Conservation (phyloP, 2,329 filamentous ascomycete species). For the Zasmidium angulare region DNA sequence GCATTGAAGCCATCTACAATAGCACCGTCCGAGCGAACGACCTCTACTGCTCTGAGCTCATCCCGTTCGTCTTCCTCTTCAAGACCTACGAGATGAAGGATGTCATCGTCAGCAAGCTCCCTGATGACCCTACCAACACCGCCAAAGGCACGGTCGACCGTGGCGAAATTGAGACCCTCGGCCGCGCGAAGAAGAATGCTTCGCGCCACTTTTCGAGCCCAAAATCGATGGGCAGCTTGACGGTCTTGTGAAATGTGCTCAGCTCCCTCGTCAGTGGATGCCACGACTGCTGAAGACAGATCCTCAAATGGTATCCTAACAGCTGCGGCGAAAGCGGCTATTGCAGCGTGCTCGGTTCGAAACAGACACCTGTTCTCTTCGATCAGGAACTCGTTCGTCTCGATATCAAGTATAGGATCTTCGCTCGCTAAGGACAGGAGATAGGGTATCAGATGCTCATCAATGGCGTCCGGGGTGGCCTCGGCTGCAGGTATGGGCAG, state of each 20-base stretch:
- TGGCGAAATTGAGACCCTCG: slow-evolving; percentile 56
- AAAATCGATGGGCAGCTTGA: slow-evolving; percentile 50
- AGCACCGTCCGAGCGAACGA: slow-evolving; percentile 16
- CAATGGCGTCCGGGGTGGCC: slow-evolving; percentile 54
- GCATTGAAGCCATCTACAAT: slow-evolving; percentile 18
- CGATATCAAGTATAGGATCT: slow-evolving; percentile 54
- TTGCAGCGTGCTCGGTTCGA: slow-evolving; percentile 53
- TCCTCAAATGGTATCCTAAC: slow-evolving; percentile 55
- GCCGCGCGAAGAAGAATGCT: slow-evolving; percentile 62
- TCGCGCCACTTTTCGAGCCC: slow-evolving; percentile 60
- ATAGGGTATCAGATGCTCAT: slow-evolving; percentile 60
- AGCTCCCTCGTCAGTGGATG: slow-evolving; percentile 15
- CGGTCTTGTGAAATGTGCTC: slow-evolving; percentile 43
- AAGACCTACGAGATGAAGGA: slow-evolving; percentile 12
- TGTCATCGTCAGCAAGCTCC: slow-evolving; percentile 21
- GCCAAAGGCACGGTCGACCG: slow-evolving; percentile 62
- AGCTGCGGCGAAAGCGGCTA: slow-evolving; percentile 56
- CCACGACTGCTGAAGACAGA: slow-evolving; percentile 41
- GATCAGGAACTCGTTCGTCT: slow-evolving; percentile 58
- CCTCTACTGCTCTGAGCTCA: slow-evolving; percentile 18
- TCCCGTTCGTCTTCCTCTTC: slow-evolving; percentile 17
- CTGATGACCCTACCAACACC: slow-evolving; percentile 49
- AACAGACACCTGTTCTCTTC: slow-evolving; percentile 56
- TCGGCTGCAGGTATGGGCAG: slow-evolving; percentile 52
- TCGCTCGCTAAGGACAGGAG: slow-evolving; percentile 55